A percentile compares a stretch with the other conserved stretches of the same genome.
These are phyloP conservation scores for Lipomyces lipofer DNA, from an alignment of 805 yeast species.

Conservation along the genomic window DNA sequence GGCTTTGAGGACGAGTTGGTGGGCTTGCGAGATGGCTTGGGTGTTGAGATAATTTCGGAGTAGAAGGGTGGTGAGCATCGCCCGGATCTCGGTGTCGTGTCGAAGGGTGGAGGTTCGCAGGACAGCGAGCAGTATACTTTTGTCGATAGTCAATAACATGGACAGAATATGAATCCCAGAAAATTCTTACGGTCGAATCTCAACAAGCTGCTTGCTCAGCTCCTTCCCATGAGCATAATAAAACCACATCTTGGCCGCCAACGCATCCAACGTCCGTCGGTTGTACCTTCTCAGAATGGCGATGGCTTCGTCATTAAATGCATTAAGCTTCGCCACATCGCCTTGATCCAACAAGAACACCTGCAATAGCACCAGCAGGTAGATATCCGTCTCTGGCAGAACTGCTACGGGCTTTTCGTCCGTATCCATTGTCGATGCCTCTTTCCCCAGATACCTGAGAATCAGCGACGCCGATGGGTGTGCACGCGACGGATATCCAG, in stretches of 20 bases:
- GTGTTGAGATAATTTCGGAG: conserved; percentile 74
- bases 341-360: conserved; percentile 68
- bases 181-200: conserved; percentile 59
- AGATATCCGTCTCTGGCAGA: conserved; percentile 78
- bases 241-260: conserved; percentile 91
- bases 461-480: conserved; percentile 15
- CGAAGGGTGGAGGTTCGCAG: conserved; percentile 87
- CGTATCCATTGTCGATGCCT: not conserved
- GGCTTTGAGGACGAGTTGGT: conserved; percentile 83
- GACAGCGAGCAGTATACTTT: conserved; percentile 61
- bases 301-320: conserved; percentile 56
- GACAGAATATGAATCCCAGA: too few species aligned
- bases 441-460: conserved; percentile 16
- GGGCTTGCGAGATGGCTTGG: conserved; percentile 84
- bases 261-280: conserved; percentile 78
- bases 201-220: conserved; percentile 49
- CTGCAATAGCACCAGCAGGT: conserved; percentile 75
- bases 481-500: conserved; percentile 51
- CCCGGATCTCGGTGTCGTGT: conserved; percentile 90
- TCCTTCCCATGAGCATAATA: conserved; percentile 80
- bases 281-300: conserved; percentile 62
- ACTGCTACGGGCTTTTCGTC: conserved; percentile 36
- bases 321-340: conserved; percentile 50
- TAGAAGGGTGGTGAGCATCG: conserved; percentile 79
- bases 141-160: not conserved